Base-by-base conservation (phyloP, 192 early-diverging fungal species). In the Coemansia sp. region DNA sequence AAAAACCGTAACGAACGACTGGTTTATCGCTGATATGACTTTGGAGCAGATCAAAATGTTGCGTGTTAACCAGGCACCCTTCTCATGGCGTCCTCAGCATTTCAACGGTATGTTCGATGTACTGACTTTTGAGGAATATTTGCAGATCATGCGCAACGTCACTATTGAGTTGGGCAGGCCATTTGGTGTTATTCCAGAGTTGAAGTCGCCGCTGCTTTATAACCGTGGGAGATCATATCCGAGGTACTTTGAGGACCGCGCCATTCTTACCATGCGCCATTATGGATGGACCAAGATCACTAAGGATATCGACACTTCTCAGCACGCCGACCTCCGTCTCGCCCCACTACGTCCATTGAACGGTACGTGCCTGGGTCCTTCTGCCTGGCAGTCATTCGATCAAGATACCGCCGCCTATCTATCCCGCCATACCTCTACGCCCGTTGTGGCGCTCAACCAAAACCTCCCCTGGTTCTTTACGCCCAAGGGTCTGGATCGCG, bases 21-120 rank as follows among this genome's bases (percentile, higher is more conserved):
- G 77, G 76, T 84, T 84, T 62, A 73, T 84, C 38, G 11, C 20
- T 35, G 82, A 84, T 41, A 53, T 84, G 73, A 84, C 82, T 16
- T 62, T 79, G 27, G 70, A 62, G 7, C 67, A 84, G 39, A 9
- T 84, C 24, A 66, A 66, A 20, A 60, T 41, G 65, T 20, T 84
- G 35, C 69, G 82, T 8, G 37, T 79, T 0, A 64, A 49, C 12
- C 82, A 84, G 70, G 76, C 71, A 12, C 6, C 13, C 34, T 79
- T 68, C 30, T 15, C 67, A 1, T 84, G 70, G 70, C 63, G 82
- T 1, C 82, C 82, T 0, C 56, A 68, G 59, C 73, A 78, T 37
- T 84, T 78, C 59, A 67, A 84, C 65, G 77, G 65, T 2, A 18
- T 69, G 18, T 84, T 84, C 56, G 62, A 35, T 13, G 30, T 84